A percentile compares a stretch with the other conserved stretches of the same genome.
Evolutionary conservation across 2,329 filamentous ascomycete genomes (phyloP).

Genomic region (Sporothrix pseudoabietina): DNA sequence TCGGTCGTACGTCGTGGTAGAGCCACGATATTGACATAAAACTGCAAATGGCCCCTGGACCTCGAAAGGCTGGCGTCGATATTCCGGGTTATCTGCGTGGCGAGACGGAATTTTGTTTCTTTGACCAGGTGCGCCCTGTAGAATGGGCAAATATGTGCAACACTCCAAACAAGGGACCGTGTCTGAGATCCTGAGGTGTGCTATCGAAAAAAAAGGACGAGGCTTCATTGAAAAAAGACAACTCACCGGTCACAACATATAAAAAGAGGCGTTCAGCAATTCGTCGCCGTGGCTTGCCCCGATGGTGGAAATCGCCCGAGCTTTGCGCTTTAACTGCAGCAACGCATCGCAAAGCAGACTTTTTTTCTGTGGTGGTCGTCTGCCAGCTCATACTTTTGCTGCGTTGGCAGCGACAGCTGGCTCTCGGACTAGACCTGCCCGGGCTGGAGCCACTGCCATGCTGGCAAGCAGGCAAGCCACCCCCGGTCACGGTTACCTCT

Average conservation of each 20-base stretch:
- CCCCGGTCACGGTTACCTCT: neutral
- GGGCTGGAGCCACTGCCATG: conserved; percentile 9
- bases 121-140: conserved; percentile 6
- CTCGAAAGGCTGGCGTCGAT: neutral
- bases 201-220: neutral
- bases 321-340: neutral
- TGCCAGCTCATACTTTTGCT: conserved; percentile 30
- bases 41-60: neutral
- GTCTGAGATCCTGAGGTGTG: neutral
- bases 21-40: neutral
- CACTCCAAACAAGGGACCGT: conserved; percentile 7
- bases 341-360: neutral
- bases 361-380: neutral
- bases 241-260: conserved; percentile 5
- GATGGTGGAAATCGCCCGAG: neutral
- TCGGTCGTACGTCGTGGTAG: neutral
- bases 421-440: conserved; percentile 10
- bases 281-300: neutral
- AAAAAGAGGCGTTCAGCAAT: neutral
- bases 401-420: conserved; percentile 25
- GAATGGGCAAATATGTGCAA: conserved; percentile 16
- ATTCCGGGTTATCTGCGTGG: neutral
- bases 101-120: neutral
- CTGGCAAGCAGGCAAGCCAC: conserved; percentile 19
- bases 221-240: neutral